Percentiles rank a stretch among this genome's conserved stretches.
Evolutionary conservation across 768 basidiomycete genomes (phyloP).

Genomic region (Calocybe cyanea): DNA sequence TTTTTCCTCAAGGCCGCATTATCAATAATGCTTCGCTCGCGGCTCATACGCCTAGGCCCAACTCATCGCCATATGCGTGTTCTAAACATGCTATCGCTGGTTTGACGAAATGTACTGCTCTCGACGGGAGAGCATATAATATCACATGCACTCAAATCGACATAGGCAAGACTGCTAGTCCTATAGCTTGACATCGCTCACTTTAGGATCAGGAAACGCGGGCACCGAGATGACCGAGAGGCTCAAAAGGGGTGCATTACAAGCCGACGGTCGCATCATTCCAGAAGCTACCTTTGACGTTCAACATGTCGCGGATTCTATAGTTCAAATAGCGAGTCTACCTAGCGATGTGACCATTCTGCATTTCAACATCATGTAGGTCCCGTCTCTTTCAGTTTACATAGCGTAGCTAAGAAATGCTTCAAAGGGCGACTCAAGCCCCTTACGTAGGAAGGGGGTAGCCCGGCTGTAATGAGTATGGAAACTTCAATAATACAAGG

Average conservation of each 20-base stretch:
- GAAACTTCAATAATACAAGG: not conserved
- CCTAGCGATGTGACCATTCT: conserved; percentile 69
- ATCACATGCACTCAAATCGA: conserved; percentile 83
- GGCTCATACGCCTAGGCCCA: conserved; percentile 66
- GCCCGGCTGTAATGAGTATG: not conserved
- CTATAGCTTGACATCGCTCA: not conserved
- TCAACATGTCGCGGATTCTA: conserved; percentile 63
- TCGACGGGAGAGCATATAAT: conserved; percentile 70
- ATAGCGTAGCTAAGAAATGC: not conserved
- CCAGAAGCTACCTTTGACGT: conserved; percentile 70
- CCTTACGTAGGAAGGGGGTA: conserved; percentile 28
- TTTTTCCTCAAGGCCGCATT: conserved; percentile 51
- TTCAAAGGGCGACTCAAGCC: conserved; percentile 24
- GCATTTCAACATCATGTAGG: conserved; percentile 72
- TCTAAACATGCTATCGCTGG: conserved; percentile 82
- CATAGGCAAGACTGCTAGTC: conserved; percentile 48
- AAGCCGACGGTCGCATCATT: conserved; percentile 59
- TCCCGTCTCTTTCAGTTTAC: conserved; percentile 5
- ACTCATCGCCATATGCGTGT: conserved; percentile 61
- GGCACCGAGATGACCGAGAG: conserved; percentile 53
- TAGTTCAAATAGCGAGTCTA: conserved; percentile 69
- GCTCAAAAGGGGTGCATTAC: conserved; percentile 49
- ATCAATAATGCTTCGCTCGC: conserved; percentile 86
- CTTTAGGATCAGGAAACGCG: conserved; percentile 55
- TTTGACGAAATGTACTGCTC: conserved; percentile 68